Percentiles rank a stretch among this genome's conserved stretches.
Conservation (phyloP, 2,329 filamentous ascomycete genomes). For the Aureobasidium melanogenum region DNA sequence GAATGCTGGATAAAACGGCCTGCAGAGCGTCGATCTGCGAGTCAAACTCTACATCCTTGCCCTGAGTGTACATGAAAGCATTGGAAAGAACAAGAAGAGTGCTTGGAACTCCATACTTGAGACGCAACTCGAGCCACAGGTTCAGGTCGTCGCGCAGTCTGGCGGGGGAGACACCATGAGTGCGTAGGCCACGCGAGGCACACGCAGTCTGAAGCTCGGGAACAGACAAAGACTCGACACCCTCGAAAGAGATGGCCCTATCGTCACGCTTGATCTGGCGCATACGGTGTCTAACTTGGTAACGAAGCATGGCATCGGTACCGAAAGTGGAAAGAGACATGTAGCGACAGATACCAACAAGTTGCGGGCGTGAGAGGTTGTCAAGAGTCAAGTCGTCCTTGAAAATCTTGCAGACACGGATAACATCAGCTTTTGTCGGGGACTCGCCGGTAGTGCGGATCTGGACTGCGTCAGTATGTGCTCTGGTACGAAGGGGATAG, state of each 20-base stretch:
- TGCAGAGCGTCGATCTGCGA: conserved; percentile 89
- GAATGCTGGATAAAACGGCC: conserved; percentile 86
- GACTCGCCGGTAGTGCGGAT: conserved; percentile 74
- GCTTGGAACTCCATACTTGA: conserved; percentile 91
- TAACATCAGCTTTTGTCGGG: conserved; percentile 81
- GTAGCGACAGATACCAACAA: conserved; percentile 96
- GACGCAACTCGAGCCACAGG: conserved; percentile 86
- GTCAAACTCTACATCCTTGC: conserved; percentile 72
- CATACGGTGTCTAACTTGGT: conserved; percentile 96
- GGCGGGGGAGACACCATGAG: conserved; percentile 82
- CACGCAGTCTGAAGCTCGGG: conserved; percentile 87
- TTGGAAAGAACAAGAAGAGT: conserved; percentile 93
- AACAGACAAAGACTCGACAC: conserved; percentile 87
- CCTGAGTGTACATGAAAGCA: conserved; percentile 91
- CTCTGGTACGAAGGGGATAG: no score
- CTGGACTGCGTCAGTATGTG: conserved; percentile 19
- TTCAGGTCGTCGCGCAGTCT: conserved; percentile 82
- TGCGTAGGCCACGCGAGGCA: conserved; percentile 83
- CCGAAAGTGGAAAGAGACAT: conserved; percentile 97
- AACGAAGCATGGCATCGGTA: conserved; percentile 94
- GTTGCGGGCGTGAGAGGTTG: conserved; percentile 88
- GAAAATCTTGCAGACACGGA: conserved; percentile 99
- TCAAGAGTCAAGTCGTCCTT: conserved; percentile 95
- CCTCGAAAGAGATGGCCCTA: conserved; percentile 85
- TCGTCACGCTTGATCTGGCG: conserved; percentile 98